Evolutionary conservation across 805 yeast genomes (phyloP).

Genomic region (Saccharomyces paradoxus): DNA sequence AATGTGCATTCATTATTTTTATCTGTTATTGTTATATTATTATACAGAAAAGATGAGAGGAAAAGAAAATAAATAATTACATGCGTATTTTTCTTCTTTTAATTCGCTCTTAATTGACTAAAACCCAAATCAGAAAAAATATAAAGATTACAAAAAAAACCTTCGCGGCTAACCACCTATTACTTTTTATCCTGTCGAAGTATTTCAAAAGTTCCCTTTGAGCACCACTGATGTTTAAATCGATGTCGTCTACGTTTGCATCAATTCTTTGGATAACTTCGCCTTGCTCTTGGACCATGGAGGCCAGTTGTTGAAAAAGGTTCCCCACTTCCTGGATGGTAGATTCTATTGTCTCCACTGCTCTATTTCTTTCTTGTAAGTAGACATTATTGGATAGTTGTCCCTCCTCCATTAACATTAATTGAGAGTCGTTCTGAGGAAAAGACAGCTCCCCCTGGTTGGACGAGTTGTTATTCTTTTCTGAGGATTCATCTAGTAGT

Average conservation of each 20-base stretch:
- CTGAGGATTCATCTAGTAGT: constrained; percentile 20
- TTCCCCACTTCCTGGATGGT: constrained; percentile 96
- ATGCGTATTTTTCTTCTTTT: neutral
- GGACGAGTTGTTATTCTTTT: constrained; percentile 3
- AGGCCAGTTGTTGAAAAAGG: constrained; percentile 86
- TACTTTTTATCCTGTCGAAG: constrained; percentile 77
- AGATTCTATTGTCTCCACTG: constrained; percentile 94
- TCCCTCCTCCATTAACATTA: constrained; percentile 79
- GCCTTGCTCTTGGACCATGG: constrained; percentile 97
- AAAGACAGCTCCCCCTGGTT: constrained; percentile 43
- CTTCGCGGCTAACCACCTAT: constrained; percentile 85
- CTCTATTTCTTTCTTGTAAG: constrained; percentile 73
- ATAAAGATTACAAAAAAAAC: constrained; percentile 80
- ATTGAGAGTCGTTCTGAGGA: constrained; percentile 73
- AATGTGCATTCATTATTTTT: neutral
- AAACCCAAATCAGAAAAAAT: constrained; percentile 69
- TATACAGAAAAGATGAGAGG: neutral
- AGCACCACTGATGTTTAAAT: constrained; percentile 84
- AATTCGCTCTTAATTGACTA: constrained; percentile 44
- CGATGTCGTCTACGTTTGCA: constrained; percentile 87
- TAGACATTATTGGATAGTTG: constrained; percentile 48
- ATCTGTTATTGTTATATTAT: neutral
- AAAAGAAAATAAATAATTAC: neutral
- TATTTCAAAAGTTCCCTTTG: constrained; percentile 88
- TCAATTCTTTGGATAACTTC: constrained; percentile 94